These are phyloP conservation scores for Fusarium euwallaceae DNA, from an alignment of 2,329 filamentous ascomycete species.

Conservation along the genomic window DNA sequence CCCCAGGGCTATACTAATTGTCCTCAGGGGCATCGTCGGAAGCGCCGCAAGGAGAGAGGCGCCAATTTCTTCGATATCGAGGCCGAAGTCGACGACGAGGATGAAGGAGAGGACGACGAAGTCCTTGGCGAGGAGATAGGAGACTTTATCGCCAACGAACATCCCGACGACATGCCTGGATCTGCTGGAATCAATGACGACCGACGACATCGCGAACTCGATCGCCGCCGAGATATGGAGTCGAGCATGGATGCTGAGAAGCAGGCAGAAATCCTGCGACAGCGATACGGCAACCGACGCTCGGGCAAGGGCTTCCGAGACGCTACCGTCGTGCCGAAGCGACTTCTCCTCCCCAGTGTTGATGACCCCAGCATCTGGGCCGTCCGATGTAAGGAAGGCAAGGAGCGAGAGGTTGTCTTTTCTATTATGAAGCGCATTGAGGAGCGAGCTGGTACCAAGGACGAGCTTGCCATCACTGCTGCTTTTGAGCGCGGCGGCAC, in stretches of 20 bases:
- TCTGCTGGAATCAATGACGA: constrained; percentile 87
- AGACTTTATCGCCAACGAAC: constrained; percentile 88
- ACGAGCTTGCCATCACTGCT: constrained; percentile 86
- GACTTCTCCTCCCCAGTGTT: constrained; percentile 89
- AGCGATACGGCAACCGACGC: constrained; percentile 87
- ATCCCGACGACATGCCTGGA: constrained; percentile 90
- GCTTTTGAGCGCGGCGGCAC: constrained; percentile 90
- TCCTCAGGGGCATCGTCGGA: constrained; percentile 75
- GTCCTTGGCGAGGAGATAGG: constrained; percentile 87
- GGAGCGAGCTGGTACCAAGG: constrained; percentile 81
- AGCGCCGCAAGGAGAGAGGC: constrained; percentile 81
- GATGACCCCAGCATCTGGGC: constrained; percentile 98
- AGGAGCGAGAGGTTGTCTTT: constrained; percentile 92
- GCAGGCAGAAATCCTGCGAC: constrained; percentile 86
- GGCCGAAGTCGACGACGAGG: constrained; percentile 96
- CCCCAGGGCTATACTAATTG: constrained; percentile 32
- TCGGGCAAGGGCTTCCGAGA: constrained; percentile 75
- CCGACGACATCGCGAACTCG: constrained; percentile 91
- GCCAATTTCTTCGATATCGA: constrained; percentile 97
- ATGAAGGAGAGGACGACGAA: constrained; percentile 89
- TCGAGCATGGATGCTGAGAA: constrained; percentile 93
- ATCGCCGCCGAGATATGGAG: constrained; percentile 89
- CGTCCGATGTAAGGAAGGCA: constrained; percentile 92
- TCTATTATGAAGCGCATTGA: constrained; percentile 90
- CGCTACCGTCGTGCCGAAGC: constrained; percentile 83